Percentiles rank a stretch among this genome's conserved stretches.
Conservation (phyloP, 768 basidiomycete genomes). For the Mycena rebaudengoi region DNA sequence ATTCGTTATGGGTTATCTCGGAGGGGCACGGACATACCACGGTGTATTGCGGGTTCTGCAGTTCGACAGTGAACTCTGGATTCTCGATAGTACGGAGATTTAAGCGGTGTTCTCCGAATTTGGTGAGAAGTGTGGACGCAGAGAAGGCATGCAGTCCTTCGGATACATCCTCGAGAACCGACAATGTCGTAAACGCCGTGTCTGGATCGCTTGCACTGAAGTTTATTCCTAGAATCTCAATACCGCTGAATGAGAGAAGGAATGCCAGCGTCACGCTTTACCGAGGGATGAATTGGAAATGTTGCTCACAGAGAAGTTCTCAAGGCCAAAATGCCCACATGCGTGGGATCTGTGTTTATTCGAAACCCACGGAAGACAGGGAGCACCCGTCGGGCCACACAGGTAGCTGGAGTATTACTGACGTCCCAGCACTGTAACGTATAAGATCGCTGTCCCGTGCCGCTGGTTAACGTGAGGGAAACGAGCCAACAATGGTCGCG, state of each 20-base stretch:
- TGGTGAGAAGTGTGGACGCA: constrained; percentile 49
- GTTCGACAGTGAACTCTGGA: constrained; percentile 40
- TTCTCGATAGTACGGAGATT: constrained; percentile 46
- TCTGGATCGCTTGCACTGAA: constrained; percentile 44
- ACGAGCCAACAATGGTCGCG: constrained; percentile 55
- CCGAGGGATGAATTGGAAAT: neutral
- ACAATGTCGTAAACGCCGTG: constrained; percentile 44
- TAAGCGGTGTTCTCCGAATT: constrained; percentile 40
- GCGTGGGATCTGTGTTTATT: constrained; percentile 51
- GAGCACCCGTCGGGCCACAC: constrained; percentile 51
- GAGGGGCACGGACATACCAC: constrained; percentile 35
- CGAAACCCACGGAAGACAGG: constrained; percentile 51
- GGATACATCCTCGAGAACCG: constrained; percentile 40
- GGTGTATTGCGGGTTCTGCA: constrained; percentile 43
- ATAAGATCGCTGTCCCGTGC: constrained; percentile 33
- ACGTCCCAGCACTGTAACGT: constrained; percentile 70
- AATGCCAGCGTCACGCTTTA: constrained; percentile 1
- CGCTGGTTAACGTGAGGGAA: constrained; percentile 45
- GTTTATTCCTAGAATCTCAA: constrained; percentile 53
- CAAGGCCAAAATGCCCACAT: constrained; percentile 50
- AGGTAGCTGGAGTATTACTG: constrained; percentile 37
- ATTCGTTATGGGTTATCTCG: neutral
- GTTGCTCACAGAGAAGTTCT: constrained; percentile 49
- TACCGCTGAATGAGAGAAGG: constrained; percentile 37
- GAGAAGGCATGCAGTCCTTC: constrained; percentile 45